Evolutionary conservation across 2,329 filamentous ascomycete species (phyloP).

Genomic region (Hypoxylon sp.): DNA sequence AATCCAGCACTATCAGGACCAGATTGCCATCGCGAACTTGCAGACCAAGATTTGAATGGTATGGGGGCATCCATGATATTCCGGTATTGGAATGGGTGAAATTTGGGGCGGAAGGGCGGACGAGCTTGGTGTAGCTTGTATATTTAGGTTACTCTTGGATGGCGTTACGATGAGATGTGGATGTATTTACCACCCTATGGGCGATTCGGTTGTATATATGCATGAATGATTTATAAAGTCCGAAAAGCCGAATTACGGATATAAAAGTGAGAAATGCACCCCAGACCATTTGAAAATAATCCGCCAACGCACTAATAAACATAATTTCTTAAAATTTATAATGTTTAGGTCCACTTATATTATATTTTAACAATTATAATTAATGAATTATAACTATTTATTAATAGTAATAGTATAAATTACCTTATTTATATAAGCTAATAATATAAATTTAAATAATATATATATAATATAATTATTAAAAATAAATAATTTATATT

Average conservation of each 20-base stretch:
- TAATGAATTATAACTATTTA: too few relatives aligned
- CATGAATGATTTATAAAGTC: neutral
- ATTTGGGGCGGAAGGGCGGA: conserved; percentile 6
- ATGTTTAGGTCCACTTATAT: too few relatives aligned
- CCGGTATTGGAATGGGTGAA: neutral
- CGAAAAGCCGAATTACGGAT: neutral
- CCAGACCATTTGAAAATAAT: too few relatives aligned
- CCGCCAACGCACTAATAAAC: too few relatives aligned
- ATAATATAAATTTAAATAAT: too few relatives aligned
- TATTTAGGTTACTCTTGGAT: neutral
- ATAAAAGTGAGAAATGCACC: conserved; percentile 13
- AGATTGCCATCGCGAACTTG: conserved; percentile 54
- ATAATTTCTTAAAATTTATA: too few relatives aligned
- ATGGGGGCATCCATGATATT: neutral
- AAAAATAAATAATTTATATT: too few relatives aligned
- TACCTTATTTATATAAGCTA: too few relatives aligned
- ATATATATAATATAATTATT: too few relatives aligned
- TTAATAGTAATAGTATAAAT: too few relatives aligned
- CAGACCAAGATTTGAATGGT: conserved; percentile 45
- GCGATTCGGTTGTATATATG: neutral
- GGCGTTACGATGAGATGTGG: neutral
- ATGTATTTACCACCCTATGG: neutral
- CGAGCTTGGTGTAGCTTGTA: conserved; percentile 13
- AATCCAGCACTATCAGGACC: conserved; percentile 65
- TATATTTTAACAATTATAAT: too few relatives aligned